These are phyloP conservation scores for Scorias spongiosa DNA, from an alignment of 2,329 filamentous ascomycete genomes.

Conservation along the genomic window DNA sequence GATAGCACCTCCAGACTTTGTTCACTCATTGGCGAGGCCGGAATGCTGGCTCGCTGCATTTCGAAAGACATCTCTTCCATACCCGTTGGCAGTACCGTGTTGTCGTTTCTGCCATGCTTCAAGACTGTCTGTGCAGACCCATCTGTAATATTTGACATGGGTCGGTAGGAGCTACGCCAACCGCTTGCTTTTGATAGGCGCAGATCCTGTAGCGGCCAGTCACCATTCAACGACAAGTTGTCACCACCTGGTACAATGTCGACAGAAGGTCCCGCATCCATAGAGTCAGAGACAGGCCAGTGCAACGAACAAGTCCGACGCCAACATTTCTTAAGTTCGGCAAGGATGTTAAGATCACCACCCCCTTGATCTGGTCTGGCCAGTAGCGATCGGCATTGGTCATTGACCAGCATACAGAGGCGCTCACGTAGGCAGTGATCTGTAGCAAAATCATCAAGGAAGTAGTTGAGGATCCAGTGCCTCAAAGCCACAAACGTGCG, in stretches of 20 bases:
- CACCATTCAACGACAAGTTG: constrained; percentile 14
- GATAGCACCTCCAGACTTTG: constrained; percentile 43
- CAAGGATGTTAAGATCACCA: constrained; percentile 69
- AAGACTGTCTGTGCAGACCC: neutral
- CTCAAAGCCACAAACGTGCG: constrained; percentile 87
- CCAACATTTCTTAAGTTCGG: constrained; percentile 96
- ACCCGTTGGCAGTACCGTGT: neutral
- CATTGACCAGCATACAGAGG: constrained; percentile 72
- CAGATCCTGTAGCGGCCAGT: constrained; percentile 39
- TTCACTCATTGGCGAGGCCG: constrained; percentile 30
- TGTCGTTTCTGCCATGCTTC: neutral
- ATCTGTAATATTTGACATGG: neutral
- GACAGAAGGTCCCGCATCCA: constrained; percentile 37
- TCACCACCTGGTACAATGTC: constrained; percentile 66
- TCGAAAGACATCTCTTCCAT: neutral
- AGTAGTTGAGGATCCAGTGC: constrained; percentile 98
- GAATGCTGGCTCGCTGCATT: constrained; percentile 19
- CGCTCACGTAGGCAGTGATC: constrained; percentile 57
- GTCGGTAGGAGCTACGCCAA: neutral
- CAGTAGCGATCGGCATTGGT: constrained; percentile 37
- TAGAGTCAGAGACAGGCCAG: constrained; percentile 64
- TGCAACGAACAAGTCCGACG: constrained; percentile 75
- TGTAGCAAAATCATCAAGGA: constrained; percentile 79
- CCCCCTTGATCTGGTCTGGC: constrained; percentile 36
- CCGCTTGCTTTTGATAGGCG: neutral